phyloP scores from a whole-genome alignment of 106 monocot genomes.

The Allium fistulosum region DNA sequence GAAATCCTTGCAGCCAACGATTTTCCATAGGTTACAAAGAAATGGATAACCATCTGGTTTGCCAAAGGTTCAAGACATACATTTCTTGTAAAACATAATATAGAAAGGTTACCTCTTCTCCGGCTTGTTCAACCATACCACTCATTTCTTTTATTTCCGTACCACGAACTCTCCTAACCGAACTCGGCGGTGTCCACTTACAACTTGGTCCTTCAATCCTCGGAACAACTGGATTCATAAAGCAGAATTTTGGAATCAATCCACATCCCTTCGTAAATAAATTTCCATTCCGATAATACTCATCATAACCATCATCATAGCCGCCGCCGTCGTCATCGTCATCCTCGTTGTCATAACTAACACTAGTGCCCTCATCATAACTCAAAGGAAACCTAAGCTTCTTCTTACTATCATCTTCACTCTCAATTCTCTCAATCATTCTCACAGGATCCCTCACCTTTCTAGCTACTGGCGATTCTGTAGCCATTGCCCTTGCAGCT shows the following conservation, averaged over 20 bases:
- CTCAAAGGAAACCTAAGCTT: constrained; percentile 13
- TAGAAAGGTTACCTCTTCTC: constrained; percentile 27
- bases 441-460: not conserved
- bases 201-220: constrained; percentile 19
- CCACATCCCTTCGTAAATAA: constrained; percentile 47
- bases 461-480: constrained; percentile 12
- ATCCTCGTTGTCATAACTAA: constrained; percentile 12
- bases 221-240: constrained; percentile 42
- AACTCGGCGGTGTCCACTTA: constrained; percentile 2
- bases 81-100: no score
- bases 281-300: constrained; percentile 10
- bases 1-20: no score
- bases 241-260: constrained; percentile 43
- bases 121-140: constrained; percentile 5
- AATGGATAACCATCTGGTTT: no score
- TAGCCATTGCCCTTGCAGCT: constrained; percentile 49
- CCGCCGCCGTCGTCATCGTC: constrained; percentile 22
- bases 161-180: not conserved
- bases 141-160: constrained; percentile 5
- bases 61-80: no score
- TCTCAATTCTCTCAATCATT: constrained; percentile 5
- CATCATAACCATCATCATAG: constrained; percentile 17
- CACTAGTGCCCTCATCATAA: constrained; percentile 8
- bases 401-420: constrained; percentile 3
- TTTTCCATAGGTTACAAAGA: no score